Evolutionary conservation across 2,329 filamentous ascomycete genomes (phyloP), one percentile per base, ranked within the genome.

Genomic region (Mycosphaerella sp.): DNA sequence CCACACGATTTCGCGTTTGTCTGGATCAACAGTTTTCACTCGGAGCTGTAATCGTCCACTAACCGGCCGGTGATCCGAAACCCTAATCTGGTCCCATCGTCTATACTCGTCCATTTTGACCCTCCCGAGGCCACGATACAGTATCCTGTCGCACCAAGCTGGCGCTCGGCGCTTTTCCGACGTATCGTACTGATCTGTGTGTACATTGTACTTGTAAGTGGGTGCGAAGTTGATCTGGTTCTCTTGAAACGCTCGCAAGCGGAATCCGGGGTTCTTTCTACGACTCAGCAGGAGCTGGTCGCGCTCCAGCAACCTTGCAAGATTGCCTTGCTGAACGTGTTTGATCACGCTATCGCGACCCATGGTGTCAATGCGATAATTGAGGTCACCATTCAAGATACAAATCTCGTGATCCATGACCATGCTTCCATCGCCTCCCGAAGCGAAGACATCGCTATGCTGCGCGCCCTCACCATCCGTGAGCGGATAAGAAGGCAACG

Each of bases 181-280:
- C 0, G 87, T 86, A 67, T 98, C 93, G 68, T 97, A 98, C 6
- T 82, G 86, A 65, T 97, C 91, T 0, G 89, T 94, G 13, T 90
- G 90, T 0, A 97, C 89, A 62, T 98, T 93, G 68, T 98, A 98
- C 68, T 98, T 98, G 76, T 98, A 98, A 0, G 93, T 98, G 0
- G 93, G 93, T 6, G 89, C 85, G 67, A 98, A 98, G 0, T 82
- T 85, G 63, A 98, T 96, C 0, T 86, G 87, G 49, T 85, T 77
- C 70, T 98, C 93, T n/a, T 85, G 83, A 68, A 98, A 97, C 0
- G 88, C 85, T 16, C 90, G 84, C 4, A 98, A 78, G 25, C 87
- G 81, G 72, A 97, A 96, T 0, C 84, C 87, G 0, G 91, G 89
- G 62, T 96, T 96, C 61, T 89, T 87, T 45, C 89, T 86, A 50